Evolutionary conservation across 352 stramenopile genomes (phyloP).

Genomic region (Pythium guiyangense): DNA sequence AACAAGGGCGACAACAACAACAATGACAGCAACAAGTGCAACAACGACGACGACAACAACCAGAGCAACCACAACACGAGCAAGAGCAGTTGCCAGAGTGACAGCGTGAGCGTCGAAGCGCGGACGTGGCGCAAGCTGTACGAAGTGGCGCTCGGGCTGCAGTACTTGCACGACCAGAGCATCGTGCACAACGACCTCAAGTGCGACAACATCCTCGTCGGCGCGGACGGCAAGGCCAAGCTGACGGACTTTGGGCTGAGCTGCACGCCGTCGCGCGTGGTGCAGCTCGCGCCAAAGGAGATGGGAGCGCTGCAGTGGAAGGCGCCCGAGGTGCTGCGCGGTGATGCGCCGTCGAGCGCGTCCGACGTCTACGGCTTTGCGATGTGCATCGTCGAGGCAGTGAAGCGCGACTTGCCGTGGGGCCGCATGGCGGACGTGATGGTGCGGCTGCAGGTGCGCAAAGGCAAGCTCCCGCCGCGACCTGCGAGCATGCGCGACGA

Average conservation of each 20-base stretch:
- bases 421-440: conserved; percentile 12
- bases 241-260: conserved; percentile 21
- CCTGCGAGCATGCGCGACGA: conserved; percentile 22
- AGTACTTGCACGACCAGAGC: conserved; percentile 16
- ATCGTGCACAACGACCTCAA: conserved; percentile 18
- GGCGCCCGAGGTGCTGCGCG: conserved; percentile 24
- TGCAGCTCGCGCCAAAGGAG: conserved; percentile 2
- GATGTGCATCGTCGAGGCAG: conserved; percentile 30
- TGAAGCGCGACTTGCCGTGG: conserved; percentile 24
- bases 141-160: conserved; percentile 18
- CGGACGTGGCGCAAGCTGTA: conserved; percentile 15
- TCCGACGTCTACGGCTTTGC: conserved; percentile 39
- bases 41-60: neutral
- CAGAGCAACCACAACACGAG: too few species aligned
- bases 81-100: neutral
- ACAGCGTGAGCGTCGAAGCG: neutral
- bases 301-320: conserved; percentile 14
- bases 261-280: conserved; percentile 2
- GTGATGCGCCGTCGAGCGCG: conserved; percentile 7
- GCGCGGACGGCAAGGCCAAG: conserved; percentile 10
- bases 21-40: too few species aligned
- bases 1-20: too few species aligned
- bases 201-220: conserved; percentile 20
- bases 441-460: conserved; percentile 15
- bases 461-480: conserved; percentile 18